Base-by-base conservation (phyloP, 306 rosid genomes). In the Prunus salicina region DNA sequence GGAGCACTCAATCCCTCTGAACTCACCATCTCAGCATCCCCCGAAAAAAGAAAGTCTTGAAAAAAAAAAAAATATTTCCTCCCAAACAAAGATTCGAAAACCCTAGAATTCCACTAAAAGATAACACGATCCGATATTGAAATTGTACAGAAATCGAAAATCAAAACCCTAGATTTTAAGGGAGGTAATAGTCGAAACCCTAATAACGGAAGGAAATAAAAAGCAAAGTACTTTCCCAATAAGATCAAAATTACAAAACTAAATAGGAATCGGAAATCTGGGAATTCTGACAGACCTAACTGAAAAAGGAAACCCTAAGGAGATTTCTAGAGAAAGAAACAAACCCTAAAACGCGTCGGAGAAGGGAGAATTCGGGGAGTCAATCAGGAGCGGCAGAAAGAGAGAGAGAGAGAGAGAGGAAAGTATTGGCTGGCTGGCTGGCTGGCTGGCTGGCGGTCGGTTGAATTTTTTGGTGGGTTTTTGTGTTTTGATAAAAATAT, bases 11-110 rank as follows among this genome's bases (percentile, higher is more conserved):
- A 34, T 66, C 86, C 81, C 77, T 89, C 93, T 6, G 88, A 73
- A 32, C 84, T 80, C 72, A 83, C 92, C 97, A 87, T 84, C 86
- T 30, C 84, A 78, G 30, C 14, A 60, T 64, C 64, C 7, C 58
- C 60, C 43, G 43, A 7, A 22, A 71, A 7, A 8, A 14, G 16
- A 62, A 49, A 6, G 43, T 9, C 19, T 20, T 27, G 20, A 5
- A 47, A 0, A 15, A 22, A 3, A 12, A 18, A 19, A 2, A 25
- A 25, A 28, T 2, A 32, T 0, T 0, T 18, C 13, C 56, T 50
- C 53, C 30, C 24, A 8, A 24, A 56, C 22, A 28, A 20, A 18
- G 41, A 50, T 63, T 27, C 1, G 19, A 30, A 60, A 51, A 34
- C 53, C 81, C 72, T 75, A 45, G 53, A 61, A 49, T 63, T n/a